These are phyloP conservation scores for Hemileccinum impolitum DNA, from an alignment of 768 basidiomycete species.

Conservation along the genomic window DNA sequence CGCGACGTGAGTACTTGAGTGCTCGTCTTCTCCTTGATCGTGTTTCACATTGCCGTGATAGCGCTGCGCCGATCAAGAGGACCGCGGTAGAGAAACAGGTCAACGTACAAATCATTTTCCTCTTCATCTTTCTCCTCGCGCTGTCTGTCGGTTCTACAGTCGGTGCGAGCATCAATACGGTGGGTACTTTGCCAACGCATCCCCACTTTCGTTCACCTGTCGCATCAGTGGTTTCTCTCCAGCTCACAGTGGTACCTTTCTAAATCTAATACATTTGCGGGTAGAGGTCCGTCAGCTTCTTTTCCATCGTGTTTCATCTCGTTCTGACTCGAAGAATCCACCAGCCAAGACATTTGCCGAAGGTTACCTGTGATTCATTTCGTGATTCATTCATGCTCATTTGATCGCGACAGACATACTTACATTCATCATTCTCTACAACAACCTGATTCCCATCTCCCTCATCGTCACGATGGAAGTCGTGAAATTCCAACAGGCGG, in stretches of 20 bases:
- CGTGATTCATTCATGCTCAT: constrained; percentile 1
- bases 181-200: constrained; percentile 29
- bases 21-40: neutral
- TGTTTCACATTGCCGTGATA: constrained; percentile 25
- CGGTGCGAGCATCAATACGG: constrained; percentile 84
- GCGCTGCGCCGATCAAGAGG: constrained; percentile 94
- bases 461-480: constrained; percentile 99
- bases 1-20: constrained; percentile 83
- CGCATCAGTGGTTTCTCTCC: constrained; percentile 76
- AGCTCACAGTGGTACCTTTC: constrained; percentile 88
- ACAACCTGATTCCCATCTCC: constrained; percentile 98
- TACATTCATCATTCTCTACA: constrained; percentile 98
- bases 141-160: constrained; percentile 90
- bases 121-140: constrained; percentile 83
- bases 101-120: constrained; percentile 92
- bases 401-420: constrained; percentile 66
- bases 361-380: constrained; percentile 42
- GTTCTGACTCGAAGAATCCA: constrained; percentile 3
- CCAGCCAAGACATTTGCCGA: constrained; percentile 78
- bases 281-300: constrained; percentile 50
- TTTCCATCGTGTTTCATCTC: no score
- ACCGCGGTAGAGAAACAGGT: constrained; percentile 96
- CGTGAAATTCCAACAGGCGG: constrained; percentile 97
- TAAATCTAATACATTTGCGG: constrained; percentile 54
- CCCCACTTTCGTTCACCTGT: neutral